Evolutionary conservation across 192 early-diverging fungal species (phyloP).

Genomic region (Phycomyces blakesleeanus): DNA sequence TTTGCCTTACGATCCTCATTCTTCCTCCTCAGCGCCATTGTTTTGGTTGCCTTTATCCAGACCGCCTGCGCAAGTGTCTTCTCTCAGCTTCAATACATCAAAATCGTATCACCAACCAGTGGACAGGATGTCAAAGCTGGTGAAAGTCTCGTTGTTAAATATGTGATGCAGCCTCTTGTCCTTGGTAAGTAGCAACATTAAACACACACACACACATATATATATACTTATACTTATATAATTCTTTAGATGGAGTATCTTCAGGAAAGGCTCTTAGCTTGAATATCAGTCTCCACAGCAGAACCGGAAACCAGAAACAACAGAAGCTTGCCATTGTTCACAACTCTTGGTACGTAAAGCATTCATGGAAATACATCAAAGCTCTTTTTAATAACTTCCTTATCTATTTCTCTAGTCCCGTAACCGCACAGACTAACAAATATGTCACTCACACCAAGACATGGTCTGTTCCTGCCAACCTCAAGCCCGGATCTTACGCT

Average conservation of each 20-base stretch:
- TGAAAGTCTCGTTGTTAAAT: conserved; percentile 10
- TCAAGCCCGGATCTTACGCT: conserved; percentile 34
- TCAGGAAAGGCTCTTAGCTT: conserved; percentile 29
- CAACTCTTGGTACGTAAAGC: conserved; percentile 12
- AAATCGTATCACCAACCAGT: conserved; percentile 14
- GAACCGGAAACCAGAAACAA: conserved; percentile 26
- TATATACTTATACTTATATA: no score
- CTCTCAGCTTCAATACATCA: conserved; percentile 31
- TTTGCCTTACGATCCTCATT: background rate
- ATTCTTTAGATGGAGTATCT: conserved; percentile 17
- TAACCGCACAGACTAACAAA: conserved; percentile 14
- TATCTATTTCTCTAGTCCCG: conserved; percentile 11
- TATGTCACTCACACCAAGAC: conserved; percentile 21
- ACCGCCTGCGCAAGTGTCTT: conserved; percentile 8
- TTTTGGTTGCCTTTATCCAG: conserved; percentile 11
- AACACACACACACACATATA: no score
- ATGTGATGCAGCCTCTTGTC: conserved; percentile 18
- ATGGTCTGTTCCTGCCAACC: conserved; percentile 20
- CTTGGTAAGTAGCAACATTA: conserved; percentile 4
- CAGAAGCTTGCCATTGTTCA: conserved; percentile 20
- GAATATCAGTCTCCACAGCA: conserved; percentile 26
- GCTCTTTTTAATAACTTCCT: background rate
- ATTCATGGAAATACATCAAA: background rate
- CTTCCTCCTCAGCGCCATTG: background rate
- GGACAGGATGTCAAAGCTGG: conserved; percentile 17